phyloP scores from a whole-genome alignment of 345 rosid species.

The Eucalyptus virginea region DNA sequence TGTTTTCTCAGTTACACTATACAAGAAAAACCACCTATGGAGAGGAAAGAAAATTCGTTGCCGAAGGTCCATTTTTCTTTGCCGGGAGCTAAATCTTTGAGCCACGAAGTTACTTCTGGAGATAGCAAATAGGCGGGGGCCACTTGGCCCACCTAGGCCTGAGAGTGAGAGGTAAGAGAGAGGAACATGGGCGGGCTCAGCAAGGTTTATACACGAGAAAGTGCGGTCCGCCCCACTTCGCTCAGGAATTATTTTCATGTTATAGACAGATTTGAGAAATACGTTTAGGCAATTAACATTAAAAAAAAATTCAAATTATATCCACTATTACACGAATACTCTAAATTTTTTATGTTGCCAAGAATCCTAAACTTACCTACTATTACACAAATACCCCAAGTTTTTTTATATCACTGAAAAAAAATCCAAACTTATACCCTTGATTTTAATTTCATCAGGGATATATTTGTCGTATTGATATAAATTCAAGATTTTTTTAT shows the following conservation, averaged over 20 bases:
- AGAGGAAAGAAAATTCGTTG: background rate
- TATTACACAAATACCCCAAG: too few species aligned
- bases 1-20: background rate
- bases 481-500: background rate
- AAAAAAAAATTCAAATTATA: too few species aligned
- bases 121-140: background rate
- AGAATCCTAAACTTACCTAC: background rate
- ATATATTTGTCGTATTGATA: background rate
- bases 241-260: background rate
- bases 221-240: background rate
- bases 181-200: background rate
- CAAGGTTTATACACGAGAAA: background rate
- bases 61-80: background rate
- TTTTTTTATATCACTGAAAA: too few species aligned
- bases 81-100: background rate
- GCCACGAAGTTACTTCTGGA: background rate
- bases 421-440: too few species aligned
- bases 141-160: background rate
- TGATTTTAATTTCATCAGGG: background rate
- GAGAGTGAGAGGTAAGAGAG: background rate
- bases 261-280: background rate
- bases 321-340: background rate
- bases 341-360: background rate
- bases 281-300: background rate
- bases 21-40: background rate